Conservation (phyloP, 805 yeast genomes). For the Starmerella floricola region DNA sequence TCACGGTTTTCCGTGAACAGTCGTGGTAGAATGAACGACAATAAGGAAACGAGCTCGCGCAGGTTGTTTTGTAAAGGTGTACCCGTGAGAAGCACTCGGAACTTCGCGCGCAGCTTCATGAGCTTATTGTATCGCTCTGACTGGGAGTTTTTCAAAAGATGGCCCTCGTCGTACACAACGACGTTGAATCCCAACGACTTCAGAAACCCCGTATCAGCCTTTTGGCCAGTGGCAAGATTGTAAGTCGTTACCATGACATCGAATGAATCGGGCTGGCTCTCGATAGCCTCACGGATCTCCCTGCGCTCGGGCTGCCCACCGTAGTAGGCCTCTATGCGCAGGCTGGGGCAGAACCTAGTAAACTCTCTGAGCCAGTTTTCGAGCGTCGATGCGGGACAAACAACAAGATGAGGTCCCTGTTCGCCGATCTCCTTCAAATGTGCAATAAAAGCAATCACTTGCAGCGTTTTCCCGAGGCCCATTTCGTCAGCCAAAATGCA, state of each 20-base stretch:
- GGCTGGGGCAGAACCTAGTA: constrained; percentile 66
- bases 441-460: constrained; percentile 85
- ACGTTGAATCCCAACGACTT: constrained; percentile 66
- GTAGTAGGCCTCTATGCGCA: constrained; percentile 83
- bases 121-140: constrained; percentile 79
- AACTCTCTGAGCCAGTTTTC: constrained; percentile 98
- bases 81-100: constrained; percentile 82
- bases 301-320: constrained; percentile 79
- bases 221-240: constrained; percentile 76
- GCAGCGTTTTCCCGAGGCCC: constrained; percentile 95
- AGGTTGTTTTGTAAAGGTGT: constrained; percentile 93
- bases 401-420: constrained; percentile 77
- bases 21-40: constrained; percentile 81
- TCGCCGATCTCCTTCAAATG: constrained; percentile 58
- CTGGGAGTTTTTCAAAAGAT: constrained; percentile 79
- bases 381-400: constrained; percentile 91
- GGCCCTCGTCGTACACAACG: constrained; percentile 95
- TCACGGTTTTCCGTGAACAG: constrained; percentile 71
- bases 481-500: constrained; percentile 97
- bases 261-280: constrained; percentile 40
- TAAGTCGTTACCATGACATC: constrained; percentile 94
- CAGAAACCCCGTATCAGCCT: constrained; percentile 69
- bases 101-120: constrained; percentile 73
- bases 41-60: constrained; percentile 74
- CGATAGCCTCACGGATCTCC: constrained; percentile 61